Percentiles rank a stretch among this genome's conserved stretches.
Evolutionary conservation across 2,329 filamentous ascomycete species (phyloP).

Genomic region (Colletotrichum sp.): DNA sequence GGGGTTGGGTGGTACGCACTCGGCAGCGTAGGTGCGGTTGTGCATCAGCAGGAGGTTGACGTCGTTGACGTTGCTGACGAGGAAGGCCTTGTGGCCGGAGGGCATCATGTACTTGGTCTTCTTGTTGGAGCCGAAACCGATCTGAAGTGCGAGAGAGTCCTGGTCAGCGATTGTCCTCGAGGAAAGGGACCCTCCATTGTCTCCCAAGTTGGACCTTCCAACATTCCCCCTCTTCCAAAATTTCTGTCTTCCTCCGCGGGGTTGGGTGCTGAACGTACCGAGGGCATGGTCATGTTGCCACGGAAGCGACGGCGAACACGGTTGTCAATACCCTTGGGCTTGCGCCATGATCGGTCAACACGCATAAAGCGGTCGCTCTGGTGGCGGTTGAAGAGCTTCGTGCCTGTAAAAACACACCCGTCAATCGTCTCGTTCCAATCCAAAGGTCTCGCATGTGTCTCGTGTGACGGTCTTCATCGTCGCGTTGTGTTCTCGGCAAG

Average conservation of each 20-base stretch:
- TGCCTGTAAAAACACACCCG: slow-evolving; percentile 64
- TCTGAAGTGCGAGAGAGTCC: slow-evolving; percentile 57
- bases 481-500: not conserved
- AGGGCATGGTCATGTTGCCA: slow-evolving; percentile 95
- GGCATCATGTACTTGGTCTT: slow-evolving; percentile 99
- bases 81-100: slow-evolving; percentile 99
- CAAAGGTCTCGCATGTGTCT: slow-evolving; percentile 8
- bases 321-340: slow-evolving; percentile 99
- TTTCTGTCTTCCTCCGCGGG: not conserved
- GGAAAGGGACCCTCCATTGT: not conserved
- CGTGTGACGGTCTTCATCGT: not conserved
- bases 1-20: slow-evolving; percentile 68
- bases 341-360: slow-evolving; percentile 91
- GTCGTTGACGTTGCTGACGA: slow-evolving; percentile 95
- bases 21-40: slow-evolving; percentile 98
- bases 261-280: slow-evolving; percentile 68
- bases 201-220: not conserved
- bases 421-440: slow-evolving; percentile 36
- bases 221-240: not conserved
- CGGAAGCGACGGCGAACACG: slow-evolving; percentile 96
- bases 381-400: slow-evolving; percentile 94
- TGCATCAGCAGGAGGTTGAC: slow-evolving; percentile 99
- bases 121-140: slow-evolving; percentile 99
- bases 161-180: not conserved
- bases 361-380: slow-evolving; percentile 97